Evolutionary conservation across 257 asterid species (phyloP), one percentile per base, ranked within the genome.

Genomic region (Petrea volubilis): DNA sequence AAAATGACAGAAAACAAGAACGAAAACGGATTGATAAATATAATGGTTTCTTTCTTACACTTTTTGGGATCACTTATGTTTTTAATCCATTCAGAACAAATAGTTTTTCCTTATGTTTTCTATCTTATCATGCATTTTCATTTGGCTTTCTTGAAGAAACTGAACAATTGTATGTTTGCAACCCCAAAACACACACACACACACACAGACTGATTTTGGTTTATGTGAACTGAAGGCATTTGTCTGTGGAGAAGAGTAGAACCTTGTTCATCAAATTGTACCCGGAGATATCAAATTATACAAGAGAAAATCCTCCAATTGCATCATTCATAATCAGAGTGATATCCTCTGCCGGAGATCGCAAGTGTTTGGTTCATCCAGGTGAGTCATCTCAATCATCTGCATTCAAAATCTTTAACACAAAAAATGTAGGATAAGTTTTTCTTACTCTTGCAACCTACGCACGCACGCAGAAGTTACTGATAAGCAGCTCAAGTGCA

Each of bases 241-340:
- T 94, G 71, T 89, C 89, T 25, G 71, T 91, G 86, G 98, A 94
- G 88, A 94, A 91, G 86, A 94, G 82, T 74, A 81, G 97, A 64
- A 72, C 80, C 52, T 64, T 94, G 83, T 76, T 55, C 29, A 82
- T 94, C 52, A 94, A 87, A 68, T 28, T 94, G 79, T 91, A 77
- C 78, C 99, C 99, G 0, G 99, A 87, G 72, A 72, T 85, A 71
- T 89, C 97, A 3, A 86, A 84, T 74, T 59, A 78, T 27, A 86
- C 96, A 1, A 83, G 91, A 56, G 97, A 91, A 25, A 86, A 80
- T 70, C 97, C 98, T 72, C 98, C 99, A 1, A 64, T 94, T 52
- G 96, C 97, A 27, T 91, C 99, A 7, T 94, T 94, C 61, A 31
- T 83, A 15, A 86, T 94, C 82, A 81, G 83, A 80, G 82, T 84